Conservation (phyloP, 169 alveolate genomes). For the Eimeria praecox region DNA sequence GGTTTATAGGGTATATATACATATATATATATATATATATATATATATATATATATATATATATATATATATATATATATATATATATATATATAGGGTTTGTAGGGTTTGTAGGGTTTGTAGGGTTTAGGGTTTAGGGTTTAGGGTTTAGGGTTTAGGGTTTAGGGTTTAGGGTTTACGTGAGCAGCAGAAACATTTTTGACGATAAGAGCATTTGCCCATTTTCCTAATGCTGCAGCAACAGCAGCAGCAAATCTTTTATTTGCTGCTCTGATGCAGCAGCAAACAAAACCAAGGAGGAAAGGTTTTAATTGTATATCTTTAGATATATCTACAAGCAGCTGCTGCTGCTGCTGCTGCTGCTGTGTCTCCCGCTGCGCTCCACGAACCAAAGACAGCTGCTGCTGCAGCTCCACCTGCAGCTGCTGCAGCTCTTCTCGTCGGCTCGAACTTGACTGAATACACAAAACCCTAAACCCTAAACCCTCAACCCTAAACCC, state of each 20-base stretch:
- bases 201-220: slow-evolving; percentile 19
- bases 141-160: neutral
- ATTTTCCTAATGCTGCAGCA: slow-evolving; percentile 49
- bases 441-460: neutral
- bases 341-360: slow-evolving; percentile 20
- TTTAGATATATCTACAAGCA: neutral
- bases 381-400: neutral
- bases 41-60: too few relatives aligned
- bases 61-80: neutral
- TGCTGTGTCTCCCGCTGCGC: slow-evolving; percentile 9
- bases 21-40: neutral
- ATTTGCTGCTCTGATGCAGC: slow-evolving; percentile 20
- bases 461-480: neutral
- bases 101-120: too few relatives aligned
- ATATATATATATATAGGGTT: neutral
- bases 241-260: slow-evolving; percentile 38
- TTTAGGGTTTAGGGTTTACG: slow-evolving; percentile 15
- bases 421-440: neutral
- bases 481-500: neutral
- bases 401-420: neutral
- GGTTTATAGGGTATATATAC: too few relatives aligned
- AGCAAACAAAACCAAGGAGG: neutral
- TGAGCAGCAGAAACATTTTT: neutral
- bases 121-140: slow-evolving; percentile 21
- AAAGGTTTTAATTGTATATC: neutral